A percentile compares a stretch with the other conserved stretches of the same genome.
Evolutionary conservation across 306 rosid genomes (phyloP).

Genomic region (Vigna hirtella): DNA sequence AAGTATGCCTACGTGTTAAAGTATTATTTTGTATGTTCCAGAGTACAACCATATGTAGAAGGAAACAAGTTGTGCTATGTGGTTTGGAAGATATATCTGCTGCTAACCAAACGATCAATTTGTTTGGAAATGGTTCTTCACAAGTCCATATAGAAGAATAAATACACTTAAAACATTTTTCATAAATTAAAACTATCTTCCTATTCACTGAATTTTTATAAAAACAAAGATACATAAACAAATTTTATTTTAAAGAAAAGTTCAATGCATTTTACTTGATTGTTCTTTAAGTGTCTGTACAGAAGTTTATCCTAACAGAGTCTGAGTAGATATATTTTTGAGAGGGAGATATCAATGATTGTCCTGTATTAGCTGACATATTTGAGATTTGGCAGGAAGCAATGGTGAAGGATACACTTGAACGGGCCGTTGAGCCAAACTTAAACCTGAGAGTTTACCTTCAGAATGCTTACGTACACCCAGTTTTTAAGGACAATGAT

Average conservation of each 20-base stretch:
- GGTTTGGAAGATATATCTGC: not conserved
- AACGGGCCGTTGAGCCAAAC: slow-evolving; percentile 77
- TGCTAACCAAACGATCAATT: not conserved
- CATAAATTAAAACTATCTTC: no score
- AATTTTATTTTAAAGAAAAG: not conserved
- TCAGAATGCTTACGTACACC: slow-evolving; percentile 76
- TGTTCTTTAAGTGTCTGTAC: no score
- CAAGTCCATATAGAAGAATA: not conserved
- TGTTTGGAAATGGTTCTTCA: not conserved
- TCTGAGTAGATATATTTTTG: no score
- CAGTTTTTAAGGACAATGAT: slow-evolving; percentile 63
- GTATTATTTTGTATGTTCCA: not conserved
- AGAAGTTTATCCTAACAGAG: no score
- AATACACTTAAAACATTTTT: not conserved
- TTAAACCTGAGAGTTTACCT: slow-evolving; percentile 73
- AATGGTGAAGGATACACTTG: slow-evolving; percentile 91
- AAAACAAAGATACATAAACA: no score
- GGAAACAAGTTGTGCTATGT: not conserved
- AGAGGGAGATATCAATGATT: slow-evolving; percentile 18
- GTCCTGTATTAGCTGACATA: not conserved
- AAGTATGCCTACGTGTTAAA: not conserved
- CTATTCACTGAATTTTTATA: no score
- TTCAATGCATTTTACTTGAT: not conserved
- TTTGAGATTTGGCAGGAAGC: slow-evolving; percentile 72
- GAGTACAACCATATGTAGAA: not conserved